A percentile compares a stretch with the other conserved stretches of the same genome.
These are phyloP conservation scores for Cymbopogon flexuosus DNA, from an alignment of 202 grass and related monocot species.

Conservation along the genomic window DNA sequence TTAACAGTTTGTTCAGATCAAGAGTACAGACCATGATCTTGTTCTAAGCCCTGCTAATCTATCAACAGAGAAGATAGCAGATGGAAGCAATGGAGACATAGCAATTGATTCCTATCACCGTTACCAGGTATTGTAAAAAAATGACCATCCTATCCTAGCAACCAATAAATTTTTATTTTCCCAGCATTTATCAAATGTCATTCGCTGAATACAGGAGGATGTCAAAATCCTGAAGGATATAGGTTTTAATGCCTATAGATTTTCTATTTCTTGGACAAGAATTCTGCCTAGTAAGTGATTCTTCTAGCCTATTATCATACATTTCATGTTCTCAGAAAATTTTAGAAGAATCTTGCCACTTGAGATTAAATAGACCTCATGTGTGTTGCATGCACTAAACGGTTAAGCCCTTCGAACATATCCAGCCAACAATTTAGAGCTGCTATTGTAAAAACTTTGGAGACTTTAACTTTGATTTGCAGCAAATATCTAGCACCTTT, in stretches of 20 bases:
- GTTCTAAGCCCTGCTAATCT: not conserved
- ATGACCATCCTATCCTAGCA: not conserved
- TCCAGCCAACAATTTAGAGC: not conserved
- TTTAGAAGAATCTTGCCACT: slow-evolving; percentile 5
- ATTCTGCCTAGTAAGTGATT: slow-evolving; percentile 67
- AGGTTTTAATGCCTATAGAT: slow-evolving; percentile 67
- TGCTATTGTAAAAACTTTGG: not conserved
- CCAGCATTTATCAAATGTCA: not conserved
- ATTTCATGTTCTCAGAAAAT: not conserved
- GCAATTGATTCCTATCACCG: slow-evolving; percentile 70
- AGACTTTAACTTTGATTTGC: not conserved
- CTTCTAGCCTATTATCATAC: not conserved
- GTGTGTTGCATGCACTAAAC: not conserved
- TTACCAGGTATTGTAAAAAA: slow-evolving; percentile 47
- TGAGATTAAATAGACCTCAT: not conserved
- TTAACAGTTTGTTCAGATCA: not conserved
- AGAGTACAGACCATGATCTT: not conserved
- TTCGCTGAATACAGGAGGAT: slow-evolving; percentile 57
- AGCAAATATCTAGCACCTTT: not conserved
- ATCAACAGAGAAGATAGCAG: slow-evolving; percentile 56
- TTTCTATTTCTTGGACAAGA: slow-evolving; percentile 77
- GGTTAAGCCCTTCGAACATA: slow-evolving; percentile 10
- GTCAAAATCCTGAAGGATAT: slow-evolving; percentile 58
- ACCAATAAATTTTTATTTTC: not conserved
- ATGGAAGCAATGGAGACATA: slow-evolving; percentile 63